Conservation (phyloP, 306 rosid species). For the Betula pendula region DNA sequence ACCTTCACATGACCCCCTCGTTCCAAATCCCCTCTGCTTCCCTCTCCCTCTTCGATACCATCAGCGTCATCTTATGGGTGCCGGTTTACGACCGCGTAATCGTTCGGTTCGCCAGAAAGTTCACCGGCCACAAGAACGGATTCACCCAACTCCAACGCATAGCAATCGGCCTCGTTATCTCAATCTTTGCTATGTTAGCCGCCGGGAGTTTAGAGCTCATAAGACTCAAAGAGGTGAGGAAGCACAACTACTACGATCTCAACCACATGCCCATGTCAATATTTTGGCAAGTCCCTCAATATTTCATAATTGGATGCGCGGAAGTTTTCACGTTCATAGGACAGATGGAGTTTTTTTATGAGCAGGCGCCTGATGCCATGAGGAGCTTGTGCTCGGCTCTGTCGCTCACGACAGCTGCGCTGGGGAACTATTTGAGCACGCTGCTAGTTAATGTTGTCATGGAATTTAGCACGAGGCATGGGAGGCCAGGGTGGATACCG, state of each 20-base stretch:
- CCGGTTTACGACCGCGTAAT: constrained; percentile 8
- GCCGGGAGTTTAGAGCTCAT: constrained; percentile 17
- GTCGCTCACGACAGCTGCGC: constrained; percentile 13
- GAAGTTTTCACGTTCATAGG: constrained; percentile 23
- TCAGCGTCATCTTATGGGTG: constrained; percentile 25
- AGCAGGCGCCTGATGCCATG: constrained; percentile 38
- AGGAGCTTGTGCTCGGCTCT: constrained; percentile 33
- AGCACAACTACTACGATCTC: constrained; percentile 13
- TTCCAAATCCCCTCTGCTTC: constrained; percentile 21
- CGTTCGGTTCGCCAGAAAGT: constrained; percentile 7
- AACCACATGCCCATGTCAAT: constrained; percentile 32
- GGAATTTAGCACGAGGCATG: constrained; percentile 7
- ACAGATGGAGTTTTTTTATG: constrained; percentile 28
- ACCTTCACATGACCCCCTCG: background rate
- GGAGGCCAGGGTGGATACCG: constrained; percentile 21
- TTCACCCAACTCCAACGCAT: constrained; percentile 34
- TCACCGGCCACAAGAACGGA: constrained; percentile 11
- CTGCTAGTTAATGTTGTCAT: constrained; percentile 17
- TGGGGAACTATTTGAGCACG: constrained; percentile 19
- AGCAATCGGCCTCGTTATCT: constrained; percentile 22
- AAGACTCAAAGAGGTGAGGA: constrained; percentile 9
- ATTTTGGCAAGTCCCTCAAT: constrained; percentile 33
- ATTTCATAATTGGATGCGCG: constrained; percentile 25
- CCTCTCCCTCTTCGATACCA: constrained; percentile 21
- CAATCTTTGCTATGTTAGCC: constrained; percentile 9